Base-by-base conservation (phyloP, 441 rosid genomes). In the Erysimum cheiri region DNA sequence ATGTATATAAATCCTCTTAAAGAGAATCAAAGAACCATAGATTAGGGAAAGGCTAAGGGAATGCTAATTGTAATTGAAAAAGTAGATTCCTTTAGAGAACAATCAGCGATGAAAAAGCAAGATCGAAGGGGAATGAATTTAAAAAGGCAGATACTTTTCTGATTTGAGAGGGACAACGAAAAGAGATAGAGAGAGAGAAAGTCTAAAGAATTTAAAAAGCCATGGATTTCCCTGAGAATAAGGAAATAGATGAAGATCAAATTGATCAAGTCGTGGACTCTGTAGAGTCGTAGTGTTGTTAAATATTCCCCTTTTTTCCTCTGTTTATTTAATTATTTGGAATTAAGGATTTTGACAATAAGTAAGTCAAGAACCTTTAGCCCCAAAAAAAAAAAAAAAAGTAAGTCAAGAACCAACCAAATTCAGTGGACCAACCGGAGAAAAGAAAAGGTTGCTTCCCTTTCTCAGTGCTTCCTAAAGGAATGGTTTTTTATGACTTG, bases 121-220 rank as follows among this genome's bases (percentile, higher is more conserved):
- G 69, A 54, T 54, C 41, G 33, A 53, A 71, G 48, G 11, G 8
- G 76, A 36, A 64, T 64, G 77, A 73, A 60, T 48, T 61, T 26
- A 53, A 53, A 74, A 74, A 67, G 78, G 44, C 4, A 7, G 70
- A 74, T 61, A 28, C 73, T 61, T 74, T 74, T 44, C 64, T 74
- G 65, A 61, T 60, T 44, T 12, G 33, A 68, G 46, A 67, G 59
- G 43, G 69, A 60, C 55, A 73, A 60, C 26, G 50, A 40, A 60
- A 53, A 49, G 0, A 48, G 46, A 28, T 55, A 64, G 22, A 68
- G 12, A 43, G 9, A 14, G 48, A 6, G 52, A 17, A 6, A 11
- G 44, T 46, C 43, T 39, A 22, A 22, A 0, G 35, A 53, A 13
- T 59, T 59, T 9, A 55, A 29, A 46, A 14, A 26, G 24, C 67